Evolutionary conservation across 371 early-diverging fungal species (phyloP).

Genomic region (Batkoa obscura): DNA sequence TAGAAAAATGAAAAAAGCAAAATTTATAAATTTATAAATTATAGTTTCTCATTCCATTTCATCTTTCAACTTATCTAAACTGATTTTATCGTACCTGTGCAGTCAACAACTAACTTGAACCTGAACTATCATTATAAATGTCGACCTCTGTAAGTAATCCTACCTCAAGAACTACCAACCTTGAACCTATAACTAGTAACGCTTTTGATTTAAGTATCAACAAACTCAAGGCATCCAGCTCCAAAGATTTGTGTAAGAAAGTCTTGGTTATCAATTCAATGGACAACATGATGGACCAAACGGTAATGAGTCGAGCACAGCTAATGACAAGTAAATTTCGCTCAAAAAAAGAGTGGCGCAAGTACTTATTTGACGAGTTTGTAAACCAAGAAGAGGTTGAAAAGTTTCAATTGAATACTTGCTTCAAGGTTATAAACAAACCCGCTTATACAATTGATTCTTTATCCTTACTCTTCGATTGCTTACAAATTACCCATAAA

Average conservation of each 20-base stretch:
- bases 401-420: background rate
- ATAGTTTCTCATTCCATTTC: no score
- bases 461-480: background rate
- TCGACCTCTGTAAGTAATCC: no score
- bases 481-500: background rate
- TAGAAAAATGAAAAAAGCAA: no score
- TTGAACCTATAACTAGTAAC: conserved; percentile 6
- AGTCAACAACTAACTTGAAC: no score
- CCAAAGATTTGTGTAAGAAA: background rate
- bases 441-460: background rate
- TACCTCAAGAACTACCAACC: no score
- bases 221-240: background rate
- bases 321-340: background rate
- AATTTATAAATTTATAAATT: no score
- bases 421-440: background rate
- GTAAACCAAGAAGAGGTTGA: background rate
- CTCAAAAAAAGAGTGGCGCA: background rate
- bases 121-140: no score
- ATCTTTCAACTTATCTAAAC: no score
- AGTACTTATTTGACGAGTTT: background rate
- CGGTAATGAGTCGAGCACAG: background rate
- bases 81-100: no score
- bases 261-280: background rate
- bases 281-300: background rate
- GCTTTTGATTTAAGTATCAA: conserved; percentile 34